Evolutionary conservation across 2,329 filamentous ascomycete species (phyloP).

Genomic region (Emergomyces orientalis): DNA sequence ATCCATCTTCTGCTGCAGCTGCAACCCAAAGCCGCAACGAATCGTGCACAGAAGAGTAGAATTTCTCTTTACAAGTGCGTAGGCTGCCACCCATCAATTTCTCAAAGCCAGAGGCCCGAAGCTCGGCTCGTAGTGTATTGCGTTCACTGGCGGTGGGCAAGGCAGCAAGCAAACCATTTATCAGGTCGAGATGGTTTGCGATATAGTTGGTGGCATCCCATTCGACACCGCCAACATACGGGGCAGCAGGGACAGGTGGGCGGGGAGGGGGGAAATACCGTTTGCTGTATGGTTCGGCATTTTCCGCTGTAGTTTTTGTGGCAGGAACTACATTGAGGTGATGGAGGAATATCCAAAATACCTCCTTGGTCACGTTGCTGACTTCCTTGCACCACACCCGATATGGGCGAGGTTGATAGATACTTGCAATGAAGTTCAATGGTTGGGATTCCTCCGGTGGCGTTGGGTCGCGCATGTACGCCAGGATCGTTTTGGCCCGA

Average conservation of each 20-base stretch:
- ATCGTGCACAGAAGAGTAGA: conserved; percentile 86
- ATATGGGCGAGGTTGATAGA: conserved; percentile 79
- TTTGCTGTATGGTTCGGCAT: conserved; percentile 24
- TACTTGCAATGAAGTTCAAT: conserved; percentile 77
- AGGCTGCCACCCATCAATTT: conserved; percentile 76
- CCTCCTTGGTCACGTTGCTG: conserved; percentile 87
- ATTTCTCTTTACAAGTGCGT: conserved; percentile 93
- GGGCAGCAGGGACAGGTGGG: conserved; percentile 83
- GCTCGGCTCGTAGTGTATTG: conserved; percentile 65
- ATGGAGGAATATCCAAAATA: conserved; percentile 98
- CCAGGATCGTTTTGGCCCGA: conserved; percentile 64
- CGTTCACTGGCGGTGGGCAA: conserved; percentile 60
- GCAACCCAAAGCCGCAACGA: conserved; percentile 82
- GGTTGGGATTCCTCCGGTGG: conserved; percentile 67
- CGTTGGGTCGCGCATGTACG: conserved; percentile 69
- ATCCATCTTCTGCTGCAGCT: conserved; percentile 77
- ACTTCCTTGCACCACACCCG: conserved; percentile 91
- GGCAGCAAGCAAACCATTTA: conserved; percentile 83
- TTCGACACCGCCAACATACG: conserved; percentile 93
- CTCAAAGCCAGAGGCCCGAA: conserved; percentile 81
- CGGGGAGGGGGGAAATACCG: conserved; percentile 75
- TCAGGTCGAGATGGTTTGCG: conserved; percentile 79
- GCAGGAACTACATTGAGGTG: conserved; percentile 74
- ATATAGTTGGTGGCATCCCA: conserved; percentile 98
- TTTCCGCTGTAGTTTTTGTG: conserved; percentile 25